These are phyloP conservation scores for Crinitomyces ghanaensis DNA, from an alignment of 805 yeast genomes.

Conservation along the genomic window DNA sequence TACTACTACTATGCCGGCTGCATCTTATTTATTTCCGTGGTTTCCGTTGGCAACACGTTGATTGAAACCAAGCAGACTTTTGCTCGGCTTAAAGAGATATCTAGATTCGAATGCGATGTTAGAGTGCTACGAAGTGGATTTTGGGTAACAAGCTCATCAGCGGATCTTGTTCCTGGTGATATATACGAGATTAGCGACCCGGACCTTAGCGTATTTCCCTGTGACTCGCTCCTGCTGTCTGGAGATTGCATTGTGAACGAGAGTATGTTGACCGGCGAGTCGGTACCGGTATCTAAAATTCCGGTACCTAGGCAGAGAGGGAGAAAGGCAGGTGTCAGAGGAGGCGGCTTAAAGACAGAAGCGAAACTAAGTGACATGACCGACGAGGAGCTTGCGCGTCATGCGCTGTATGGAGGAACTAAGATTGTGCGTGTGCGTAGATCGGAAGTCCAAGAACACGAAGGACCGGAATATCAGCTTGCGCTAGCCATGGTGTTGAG, in stretches of 20 bases:
- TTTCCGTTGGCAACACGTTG: conserved; percentile 70
- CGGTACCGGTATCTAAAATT: conserved; percentile 85
- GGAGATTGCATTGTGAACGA: conserved; percentile 98
- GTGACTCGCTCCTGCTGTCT: conserved; percentile 74
- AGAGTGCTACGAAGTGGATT: conserved; percentile 87
- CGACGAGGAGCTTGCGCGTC: conserved; percentile 49
- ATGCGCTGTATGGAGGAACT: conserved; percentile 81
- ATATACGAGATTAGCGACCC: conserved; percentile 88
- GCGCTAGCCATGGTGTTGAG: conserved; percentile 81
- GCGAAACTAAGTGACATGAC: conserved; percentile 49
- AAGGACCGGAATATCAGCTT: conserved; percentile 43
- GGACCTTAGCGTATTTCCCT: conserved; percentile 59
- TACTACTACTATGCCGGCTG: conserved; percentile 92
- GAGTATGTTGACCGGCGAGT: conserved; percentile 96
- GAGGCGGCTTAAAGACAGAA: too few species aligned
- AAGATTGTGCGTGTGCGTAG: conserved; percentile 73
- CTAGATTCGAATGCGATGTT: conserved; percentile 65
- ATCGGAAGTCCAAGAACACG: conserved; percentile 25
- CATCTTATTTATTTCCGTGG: conserved; percentile 73
- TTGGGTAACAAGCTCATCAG: conserved; percentile 72
- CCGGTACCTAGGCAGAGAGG: too few species aligned
- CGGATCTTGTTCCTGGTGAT: conserved; percentile 91
- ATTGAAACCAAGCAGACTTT: conserved; percentile 76
- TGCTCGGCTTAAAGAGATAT: conserved; percentile 58
- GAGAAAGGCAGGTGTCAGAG: too few species aligned